Percentiles rank a stretch among this genome's conserved stretches.
phyloP scores from a whole-genome alignment of 169 alveolate species.

The Cryptosporidium sp. region DNA sequence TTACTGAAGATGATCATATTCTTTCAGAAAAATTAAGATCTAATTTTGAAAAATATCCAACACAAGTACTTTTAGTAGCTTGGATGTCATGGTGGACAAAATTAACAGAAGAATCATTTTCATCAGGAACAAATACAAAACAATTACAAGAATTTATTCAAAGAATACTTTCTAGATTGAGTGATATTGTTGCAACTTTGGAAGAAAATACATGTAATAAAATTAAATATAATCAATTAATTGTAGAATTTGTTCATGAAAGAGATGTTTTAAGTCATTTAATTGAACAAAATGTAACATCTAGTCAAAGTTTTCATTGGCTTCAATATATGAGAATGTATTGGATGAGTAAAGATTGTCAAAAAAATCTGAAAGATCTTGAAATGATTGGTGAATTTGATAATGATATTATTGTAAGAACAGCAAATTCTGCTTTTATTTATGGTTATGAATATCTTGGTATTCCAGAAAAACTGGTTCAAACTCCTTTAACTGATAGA shows the following conservation, averaged over 20 bases:
- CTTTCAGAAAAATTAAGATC: constrained; percentile 42
- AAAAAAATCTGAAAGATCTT: constrained; percentile 67
- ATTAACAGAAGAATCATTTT: constrained; percentile 82
- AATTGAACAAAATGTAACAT: constrained; percentile 79
- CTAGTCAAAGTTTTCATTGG: constrained; percentile 92
- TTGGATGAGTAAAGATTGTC: constrained; percentile 92
- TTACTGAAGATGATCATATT: constrained; percentile 4
- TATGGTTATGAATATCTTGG: constrained; percentile 98
- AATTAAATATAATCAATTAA: constrained; percentile 91
- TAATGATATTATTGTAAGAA: constrained; percentile 82
- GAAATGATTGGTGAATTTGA: neutral
- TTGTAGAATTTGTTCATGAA: constrained; percentile 96
- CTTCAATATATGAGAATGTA: constrained; percentile 95
- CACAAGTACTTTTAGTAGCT: constrained; percentile 88
- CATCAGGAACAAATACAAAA: constrained; percentile 71
- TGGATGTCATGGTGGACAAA: constrained; percentile 90
- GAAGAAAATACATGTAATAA: constrained; percentile 83
- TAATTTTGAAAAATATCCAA: constrained; percentile 83
- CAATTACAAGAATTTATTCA: constrained; percentile 57
- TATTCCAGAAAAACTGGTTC: constrained; percentile 95
- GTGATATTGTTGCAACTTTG: constrained; percentile 23
- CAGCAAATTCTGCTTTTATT: constrained; percentile 94
- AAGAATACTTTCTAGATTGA: neutral
- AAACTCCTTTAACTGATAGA: constrained; percentile 98
- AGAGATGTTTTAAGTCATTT: constrained; percentile 93